phyloP scores from a whole-genome alignment of 148 eudicot genomes.

The Linanthus parryae region DNA sequence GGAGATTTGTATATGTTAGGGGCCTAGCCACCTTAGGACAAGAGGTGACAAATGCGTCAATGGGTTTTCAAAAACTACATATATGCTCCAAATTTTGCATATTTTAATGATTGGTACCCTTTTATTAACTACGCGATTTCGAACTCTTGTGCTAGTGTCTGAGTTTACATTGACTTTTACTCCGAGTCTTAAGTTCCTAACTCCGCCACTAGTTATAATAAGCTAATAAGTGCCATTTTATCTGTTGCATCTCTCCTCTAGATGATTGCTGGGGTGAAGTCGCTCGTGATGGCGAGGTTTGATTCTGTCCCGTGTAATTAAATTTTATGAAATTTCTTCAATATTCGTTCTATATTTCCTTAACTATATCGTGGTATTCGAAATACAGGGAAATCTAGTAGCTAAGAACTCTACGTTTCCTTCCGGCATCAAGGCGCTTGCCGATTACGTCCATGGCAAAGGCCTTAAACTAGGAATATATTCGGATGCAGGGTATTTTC shows the following conservation, averaged over 20 bases:
- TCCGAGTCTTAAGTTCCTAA: background rate
- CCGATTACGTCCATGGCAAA: constrained; percentile 78
- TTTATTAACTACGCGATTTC: too few relatives aligned
- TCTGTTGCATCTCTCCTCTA: constrained; percentile 17
- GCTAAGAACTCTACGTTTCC: constrained; percentile 63
- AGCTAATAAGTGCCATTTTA: background rate
- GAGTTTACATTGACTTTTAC: too few relatives aligned
- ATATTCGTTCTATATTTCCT: background rate
- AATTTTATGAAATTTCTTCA: background rate
- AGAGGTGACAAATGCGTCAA: too few relatives aligned
- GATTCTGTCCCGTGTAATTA: constrained; percentile 2
- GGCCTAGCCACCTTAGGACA: too few relatives aligned
- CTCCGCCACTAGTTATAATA: background rate
- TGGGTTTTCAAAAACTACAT: too few relatives aligned
- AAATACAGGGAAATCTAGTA: constrained; percentile 51
- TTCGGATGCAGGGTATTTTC: constrained; percentile 71
- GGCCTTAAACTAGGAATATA: constrained; percentile 84
- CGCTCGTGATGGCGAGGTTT: constrained; percentile 52
- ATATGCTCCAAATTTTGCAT: too few relatives aligned
- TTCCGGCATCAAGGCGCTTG: constrained; percentile 78
- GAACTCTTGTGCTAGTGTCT: too few relatives aligned
- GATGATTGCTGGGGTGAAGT: constrained; percentile 97
- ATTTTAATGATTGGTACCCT: too few relatives aligned
- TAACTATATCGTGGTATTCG: background rate
- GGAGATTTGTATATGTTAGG: too few relatives aligned